phyloP scores from a whole-genome alignment of 805 yeast genomes.

The Yarrowia porcina region DNA sequence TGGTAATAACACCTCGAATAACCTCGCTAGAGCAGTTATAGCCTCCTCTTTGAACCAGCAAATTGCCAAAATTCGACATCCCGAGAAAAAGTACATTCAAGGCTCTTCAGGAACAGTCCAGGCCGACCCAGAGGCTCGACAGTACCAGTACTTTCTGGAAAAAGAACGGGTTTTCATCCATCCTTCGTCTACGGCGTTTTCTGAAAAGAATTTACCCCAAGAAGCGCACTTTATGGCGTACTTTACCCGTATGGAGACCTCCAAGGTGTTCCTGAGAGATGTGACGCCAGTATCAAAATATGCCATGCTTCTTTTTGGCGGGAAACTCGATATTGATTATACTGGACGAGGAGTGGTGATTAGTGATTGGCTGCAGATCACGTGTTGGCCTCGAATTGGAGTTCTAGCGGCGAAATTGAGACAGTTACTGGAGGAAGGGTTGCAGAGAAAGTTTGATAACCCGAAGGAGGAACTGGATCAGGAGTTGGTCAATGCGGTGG shows the following conservation, averaged over 20 bases:
- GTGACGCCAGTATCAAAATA: constrained; percentile 75
- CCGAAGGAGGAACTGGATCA: constrained; percentile 41
- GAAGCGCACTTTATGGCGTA: constrained; percentile 54
- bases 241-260: constrained; percentile 55
- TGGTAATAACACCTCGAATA: constrained; percentile 49
- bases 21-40: constrained; percentile 61
- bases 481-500: constrained; percentile 3
- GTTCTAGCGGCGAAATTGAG: constrained; percentile 74
- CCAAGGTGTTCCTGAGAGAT: constrained; percentile 67
- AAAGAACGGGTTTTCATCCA: constrained; percentile 69
- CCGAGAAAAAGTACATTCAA: constrained; percentile 71
- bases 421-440: constrained; percentile 59
- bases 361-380: constrained; percentile 84
- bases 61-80: constrained; percentile 73
- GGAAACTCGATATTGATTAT: constrained; percentile 47
- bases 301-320: constrained; percentile 75
- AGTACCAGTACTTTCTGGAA: constrained; percentile 69
- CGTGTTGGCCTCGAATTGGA: constrained; percentile 93
- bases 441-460: constrained; percentile 56
- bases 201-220: constrained; percentile 42
- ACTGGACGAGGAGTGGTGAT: constrained; percentile 76
- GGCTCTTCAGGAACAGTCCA: constrained; percentile 78
- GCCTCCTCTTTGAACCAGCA: constrained; percentile 84
- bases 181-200: constrained; percentile 77
- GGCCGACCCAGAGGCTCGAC: constrained; percentile 75